Base-by-base conservation (phyloP, 2,329 filamentous ascomycete genomes). In the Verticillium isaacii region DNA sequence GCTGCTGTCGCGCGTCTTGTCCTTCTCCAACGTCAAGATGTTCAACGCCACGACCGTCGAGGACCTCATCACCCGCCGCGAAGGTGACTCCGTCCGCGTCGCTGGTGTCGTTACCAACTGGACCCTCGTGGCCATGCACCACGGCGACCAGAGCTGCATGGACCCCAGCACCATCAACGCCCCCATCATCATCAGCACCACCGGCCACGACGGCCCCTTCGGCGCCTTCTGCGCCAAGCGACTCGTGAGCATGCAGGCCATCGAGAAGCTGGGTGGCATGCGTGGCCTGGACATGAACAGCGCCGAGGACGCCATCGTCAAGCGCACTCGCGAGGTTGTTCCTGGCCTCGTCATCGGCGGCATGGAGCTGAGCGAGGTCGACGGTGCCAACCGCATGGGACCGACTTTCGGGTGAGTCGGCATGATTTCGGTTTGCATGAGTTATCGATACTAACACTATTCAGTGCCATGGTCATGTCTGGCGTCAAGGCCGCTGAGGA, bases 141-240 rank as follows among this genome's bases (percentile, higher is more conserved):
- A 93, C 76, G 90, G 93, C 73, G 90, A 94, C 74, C 92, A 96
- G 80, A 91, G 87, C 64, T 97, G 93, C 89, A 96, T 97, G 93
- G 93, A 97, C 75, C 93, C 93, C 68, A 96, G 95, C 85, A 97
- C 93, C 70, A 96, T 97, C 85, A 97, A 96, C 73, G 92, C 92
- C 0, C 92, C 93, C 1, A 77, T 97, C 63, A 82, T 97, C 72
- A 90, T 97, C 79, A 92, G 89, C 62, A 97, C 93, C 29, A 97
- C 93, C 0, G 93, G 93, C 58, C 93, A 97, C 71, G 93, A 97
- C 67, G 93, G 85, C 0, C 93, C 93, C 17, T 96, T 96, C 73
- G 93, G 93, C 56, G 93, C 93, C 58, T 97, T 97, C 81, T 90
- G 80, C 67, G 93, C 92, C 74, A 97, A 97, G 85, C 87, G 93